Evolutionary conservation across 352 stramenopile species (phyloP).

Genomic region (Plasmopara halstedii): DNA sequence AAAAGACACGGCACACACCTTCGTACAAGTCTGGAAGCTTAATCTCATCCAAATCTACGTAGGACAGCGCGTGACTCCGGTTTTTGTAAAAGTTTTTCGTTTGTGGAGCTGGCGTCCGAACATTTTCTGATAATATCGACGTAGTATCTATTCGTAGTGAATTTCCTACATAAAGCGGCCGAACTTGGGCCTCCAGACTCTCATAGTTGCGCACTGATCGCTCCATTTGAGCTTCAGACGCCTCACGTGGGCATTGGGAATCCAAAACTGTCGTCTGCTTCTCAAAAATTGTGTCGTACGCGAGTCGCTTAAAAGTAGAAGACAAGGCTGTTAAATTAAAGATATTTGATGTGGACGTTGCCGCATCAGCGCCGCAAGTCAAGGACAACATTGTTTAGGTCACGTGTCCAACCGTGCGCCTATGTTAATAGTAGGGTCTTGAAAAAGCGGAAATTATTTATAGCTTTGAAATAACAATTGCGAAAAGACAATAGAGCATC

Average conservation of each 20-base stretch:
- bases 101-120: conserved; percentile 11
- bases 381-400: conserved; percentile 16
- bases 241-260: conserved; percentile 1
- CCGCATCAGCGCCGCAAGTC: conserved; percentile 12
- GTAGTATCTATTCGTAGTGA: not conserved
- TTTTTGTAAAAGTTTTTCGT: conserved; percentile 12
- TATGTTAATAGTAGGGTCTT: no score
- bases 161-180: conserved; percentile 7
- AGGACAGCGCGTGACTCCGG: conserved; percentile 11
- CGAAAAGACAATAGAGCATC: no score
- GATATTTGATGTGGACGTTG: conserved; percentile 15
- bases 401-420: not conserved
- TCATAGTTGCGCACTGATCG: conserved; percentile 20
- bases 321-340: conserved; percentile 3
- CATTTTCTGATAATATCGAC: conserved; percentile 19
- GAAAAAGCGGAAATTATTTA: no score
- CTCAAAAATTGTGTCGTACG: conserved; percentile 29
- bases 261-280: conserved; percentile 10
- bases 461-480: no score
- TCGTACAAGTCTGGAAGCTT: conserved; percentile 59
- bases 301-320: conserved; percentile 9
- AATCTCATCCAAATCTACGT: conserved; percentile 45
- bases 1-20: conserved; percentile 60
- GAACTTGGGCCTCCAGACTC: conserved; percentile 12
- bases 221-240: conserved; percentile 10